A percentile compares a stretch with the other conserved stretches of the same genome.
phyloP scores from a whole-genome alignment of 2,329 filamentous ascomycete genomes.

The Chaetomiaceae sp. region DNA sequence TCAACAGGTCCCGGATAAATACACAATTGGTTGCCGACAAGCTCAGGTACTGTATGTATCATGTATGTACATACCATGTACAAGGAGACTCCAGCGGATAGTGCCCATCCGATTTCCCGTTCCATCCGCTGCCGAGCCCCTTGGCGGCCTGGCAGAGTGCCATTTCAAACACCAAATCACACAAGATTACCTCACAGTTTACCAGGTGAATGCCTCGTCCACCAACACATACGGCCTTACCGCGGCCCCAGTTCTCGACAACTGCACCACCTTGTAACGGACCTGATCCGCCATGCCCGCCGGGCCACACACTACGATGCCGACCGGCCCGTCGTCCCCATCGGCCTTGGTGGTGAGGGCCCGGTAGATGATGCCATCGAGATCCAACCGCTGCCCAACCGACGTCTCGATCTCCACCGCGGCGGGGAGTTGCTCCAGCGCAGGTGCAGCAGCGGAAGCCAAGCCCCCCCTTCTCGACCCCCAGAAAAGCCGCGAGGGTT shows the following conservation, averaged over 20 bases:
- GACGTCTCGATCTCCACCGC: slow-evolving; percentile 20
- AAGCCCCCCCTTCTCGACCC: slow-evolving; percentile 19
- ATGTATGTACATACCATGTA: no score
- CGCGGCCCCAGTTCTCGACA: slow-evolving; percentile 19
- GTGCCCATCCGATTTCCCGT: neutral
- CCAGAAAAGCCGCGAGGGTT: slow-evolving; percentile 28
- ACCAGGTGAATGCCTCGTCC: slow-evolving; percentile 25
- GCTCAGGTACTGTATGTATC: no score
- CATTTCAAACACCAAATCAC: no score
- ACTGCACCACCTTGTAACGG: slow-evolving; percentile 24
- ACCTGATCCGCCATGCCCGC: slow-evolving; percentile 31
- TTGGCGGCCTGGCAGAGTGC: no score
- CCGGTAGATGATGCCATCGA: slow-evolving; percentile 23
- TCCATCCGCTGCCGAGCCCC: no score
- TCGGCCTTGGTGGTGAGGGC: neutral
- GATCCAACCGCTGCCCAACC: slow-evolving; percentile 24
- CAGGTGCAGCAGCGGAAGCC: slow-evolving; percentile 14
- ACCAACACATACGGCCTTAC: slow-evolving; percentile 25
- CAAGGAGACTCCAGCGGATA: no score
- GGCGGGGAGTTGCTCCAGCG: slow-evolving; percentile 17
- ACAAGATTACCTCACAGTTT: neutral
- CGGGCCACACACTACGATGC: slow-evolving; percentile 31
- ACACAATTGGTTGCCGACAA: no score
- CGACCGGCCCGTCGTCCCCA: slow-evolving; percentile 23
- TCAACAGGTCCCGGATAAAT: no score